Conservation (phyloP, 2,329 filamentous ascomycete species). For the Penicillium occitanis region DNA sequence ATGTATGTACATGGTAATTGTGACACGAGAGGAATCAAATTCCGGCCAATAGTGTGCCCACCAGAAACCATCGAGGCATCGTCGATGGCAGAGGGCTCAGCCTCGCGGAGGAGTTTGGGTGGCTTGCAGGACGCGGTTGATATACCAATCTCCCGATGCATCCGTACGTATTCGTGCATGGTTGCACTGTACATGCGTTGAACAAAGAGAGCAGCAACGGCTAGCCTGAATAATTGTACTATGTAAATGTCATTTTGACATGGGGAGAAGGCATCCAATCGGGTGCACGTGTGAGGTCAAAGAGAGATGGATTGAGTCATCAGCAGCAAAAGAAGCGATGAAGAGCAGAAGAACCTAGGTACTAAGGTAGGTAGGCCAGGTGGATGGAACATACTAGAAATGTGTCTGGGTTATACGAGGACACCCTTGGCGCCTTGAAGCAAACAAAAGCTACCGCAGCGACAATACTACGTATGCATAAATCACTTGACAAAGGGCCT, state of each 20-base stretch:
- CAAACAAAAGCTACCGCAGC: not conserved
- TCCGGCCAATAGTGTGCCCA: not conserved
- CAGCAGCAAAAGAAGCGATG: not conserved
- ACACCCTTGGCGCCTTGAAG: not conserved
- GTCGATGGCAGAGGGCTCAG: not conserved
- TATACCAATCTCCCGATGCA: not conserved
- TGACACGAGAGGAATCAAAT: not conserved
- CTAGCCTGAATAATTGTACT: not conserved
- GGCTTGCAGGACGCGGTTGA: not conserved
- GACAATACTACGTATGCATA: not conserved
- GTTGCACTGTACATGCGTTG: not conserved
- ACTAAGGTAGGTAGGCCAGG: too few species aligned
- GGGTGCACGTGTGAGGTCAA: not conserved
- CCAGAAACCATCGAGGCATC: not conserved
- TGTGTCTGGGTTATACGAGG: not conserved
- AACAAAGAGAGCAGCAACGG: not conserved
- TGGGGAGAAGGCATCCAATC: not conserved
- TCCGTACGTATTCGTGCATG: not conserved
- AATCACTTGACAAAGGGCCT: conserved; percentile 2
- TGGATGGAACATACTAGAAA: conserved; percentile 1
- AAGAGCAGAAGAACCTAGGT: not conserved
- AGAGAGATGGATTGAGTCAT: not conserved
- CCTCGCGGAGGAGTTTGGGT: not conserved
- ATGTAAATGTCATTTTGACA: not conserved
- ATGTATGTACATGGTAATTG: not conserved